Conservation (phyloP, 768 basidiomycete species). For the Butyriboletus loyo region DNA sequence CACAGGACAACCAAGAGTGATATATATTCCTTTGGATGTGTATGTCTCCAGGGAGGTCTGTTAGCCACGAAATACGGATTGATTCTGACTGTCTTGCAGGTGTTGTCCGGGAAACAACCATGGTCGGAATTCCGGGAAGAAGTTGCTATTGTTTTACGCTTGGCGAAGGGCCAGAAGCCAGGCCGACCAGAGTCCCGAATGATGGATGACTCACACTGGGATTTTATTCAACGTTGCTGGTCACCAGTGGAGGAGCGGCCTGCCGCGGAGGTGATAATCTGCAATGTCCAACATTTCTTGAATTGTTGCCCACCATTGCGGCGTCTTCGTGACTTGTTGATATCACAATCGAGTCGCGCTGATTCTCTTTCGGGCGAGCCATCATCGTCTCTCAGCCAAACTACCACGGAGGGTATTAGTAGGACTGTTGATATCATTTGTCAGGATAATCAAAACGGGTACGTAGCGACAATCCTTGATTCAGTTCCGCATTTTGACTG, state of each 20-base stretch:
- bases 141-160: background rate
- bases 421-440: too few relatives aligned
- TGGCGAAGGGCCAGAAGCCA: background rate
- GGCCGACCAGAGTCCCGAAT: background rate
- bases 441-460: background rate
- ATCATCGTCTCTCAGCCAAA: background rate
- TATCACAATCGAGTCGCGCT: background rate
- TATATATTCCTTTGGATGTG: slow-evolving; percentile 28
- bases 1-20: slow-evolving; percentile 6
- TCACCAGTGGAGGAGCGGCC: background rate
- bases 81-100: background rate
- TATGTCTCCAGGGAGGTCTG: slow-evolving; percentile 23
- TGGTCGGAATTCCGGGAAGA: slow-evolving; percentile 8
- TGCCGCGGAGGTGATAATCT: background rate
- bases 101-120: slow-evolving; percentile 9
- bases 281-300: background rate
- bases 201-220: slow-evolving; percentile 9
- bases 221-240: slow-evolving; percentile 9
- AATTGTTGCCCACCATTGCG: background rate
- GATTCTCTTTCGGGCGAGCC: background rate
- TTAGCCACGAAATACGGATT: slow-evolving; percentile 9
- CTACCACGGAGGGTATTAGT: too few relatives aligned
- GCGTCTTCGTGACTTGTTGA: background rate
- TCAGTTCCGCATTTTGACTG: too few relatives aligned
- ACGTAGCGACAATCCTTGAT: background rate